Conservation (phyloP, 192 early-diverging fungal genomes). For the Coemansia sp. region DNA sequence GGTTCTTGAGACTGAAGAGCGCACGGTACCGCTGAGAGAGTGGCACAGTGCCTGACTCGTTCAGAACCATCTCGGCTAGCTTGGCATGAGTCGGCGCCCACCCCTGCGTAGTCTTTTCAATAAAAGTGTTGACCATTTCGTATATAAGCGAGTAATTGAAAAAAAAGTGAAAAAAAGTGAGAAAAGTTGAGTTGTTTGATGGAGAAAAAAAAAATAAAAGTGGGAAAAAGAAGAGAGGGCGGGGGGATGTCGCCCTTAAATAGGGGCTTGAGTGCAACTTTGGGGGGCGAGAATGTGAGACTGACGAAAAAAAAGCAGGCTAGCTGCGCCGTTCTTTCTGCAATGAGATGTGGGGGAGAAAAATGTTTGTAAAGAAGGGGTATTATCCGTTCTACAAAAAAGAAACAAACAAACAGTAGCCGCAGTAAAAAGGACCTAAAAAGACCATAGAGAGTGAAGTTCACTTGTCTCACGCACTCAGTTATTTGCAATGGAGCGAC, state of each 20-base stretch:
- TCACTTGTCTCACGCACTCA: conserved; percentile 14
- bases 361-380: not conserved
- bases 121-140: conserved; percentile 55
- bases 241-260: not conserved
- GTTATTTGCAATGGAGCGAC: conserved; percentile 43
- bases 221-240: not conserved
- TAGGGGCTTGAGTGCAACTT: not conserved
- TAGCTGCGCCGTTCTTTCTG: conserved; percentile 4
- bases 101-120: conserved; percentile 29
- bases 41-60: conserved; percentile 63
- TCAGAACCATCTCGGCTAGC: conserved; percentile 66
- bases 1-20: conserved; percentile 88
- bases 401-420: not conserved
- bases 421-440: conserved; percentile 10
- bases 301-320: not conserved
- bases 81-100: conserved; percentile 63
- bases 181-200: not conserved
- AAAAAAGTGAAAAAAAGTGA: conserved; percentile 8
- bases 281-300: not conserved
- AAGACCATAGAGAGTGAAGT: not conserved
- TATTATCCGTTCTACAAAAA: not conserved
- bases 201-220: not conserved
- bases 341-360: not conserved
- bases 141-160: not conserved
- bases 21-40: conserved; percentile 89